Evolutionary conservation across 2,329 filamentous ascomycete species (phyloP), one percentile per base, ranked within the genome.

Genomic region (Calonectria fujianensis): DNA sequence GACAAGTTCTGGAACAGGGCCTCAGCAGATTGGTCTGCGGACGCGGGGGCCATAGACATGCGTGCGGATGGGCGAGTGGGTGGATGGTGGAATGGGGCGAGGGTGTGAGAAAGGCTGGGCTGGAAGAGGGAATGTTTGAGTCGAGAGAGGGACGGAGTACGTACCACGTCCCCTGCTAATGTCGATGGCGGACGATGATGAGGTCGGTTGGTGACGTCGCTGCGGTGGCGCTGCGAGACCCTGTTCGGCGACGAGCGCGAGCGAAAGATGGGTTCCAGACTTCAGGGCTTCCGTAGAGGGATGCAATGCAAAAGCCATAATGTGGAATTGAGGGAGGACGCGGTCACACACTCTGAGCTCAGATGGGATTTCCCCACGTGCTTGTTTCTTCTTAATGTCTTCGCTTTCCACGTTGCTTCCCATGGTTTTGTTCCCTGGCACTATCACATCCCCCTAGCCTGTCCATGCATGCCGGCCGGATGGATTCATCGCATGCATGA

Each of bases 161-260:
- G 61, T 65, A 65, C 57, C 57, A 9, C 24, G 37, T 9, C n/a
- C 37, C 41, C 24, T 32, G 39, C 48, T 32, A 24, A 52, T 59
- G 68, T 52, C 45, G 48, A 52, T 69, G 64, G 54, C 13, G 66
- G 52, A 66, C 63, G 77, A 80, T 80, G 79, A 80, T 79, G 79
- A 69, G 54, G 76, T 24, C 69, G 66, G 61, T 67, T 59, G 78
- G 79, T 80, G 79, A 80, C 79, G 79, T 80, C 80, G 74, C 68
- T 69, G 32, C 41, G 65, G 78, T 80, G 78, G 78, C 78, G 78
- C 75, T 70, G 75, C 59, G 54, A 74, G 64, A 41, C 66, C 68
- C 66, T 72, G 63, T 72, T 63, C 74, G 76, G 70, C 61, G 71
- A 51, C 51, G 63, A 31, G 51, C 31, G 35, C 48, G 51, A 63